Base-by-base conservation (phyloP, 1,139 yeast genomes). In the Suhomyces kunorum region DNA sequence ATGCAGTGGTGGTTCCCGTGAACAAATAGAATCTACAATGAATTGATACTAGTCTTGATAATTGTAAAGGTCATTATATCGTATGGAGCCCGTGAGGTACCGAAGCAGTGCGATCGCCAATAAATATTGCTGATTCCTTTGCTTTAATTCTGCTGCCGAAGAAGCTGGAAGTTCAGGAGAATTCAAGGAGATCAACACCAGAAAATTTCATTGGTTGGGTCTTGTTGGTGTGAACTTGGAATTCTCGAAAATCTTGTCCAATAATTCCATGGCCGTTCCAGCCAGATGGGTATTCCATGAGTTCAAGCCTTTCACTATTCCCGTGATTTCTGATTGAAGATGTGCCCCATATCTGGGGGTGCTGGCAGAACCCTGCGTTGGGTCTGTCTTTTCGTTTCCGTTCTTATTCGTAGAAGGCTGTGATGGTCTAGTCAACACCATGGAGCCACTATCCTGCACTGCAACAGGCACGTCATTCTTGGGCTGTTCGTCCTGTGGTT, bases 1-100 rank as follows among this genome's bases (percentile, higher is more conserved):
- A 50, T 38, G 52, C 53, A 3, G 50, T 49, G 1, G 47, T 48
- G 1, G 38, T 47, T 9, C 38, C 33, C 6, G 44, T 37, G 6
- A 36, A 34, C 7, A 40, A 40, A 22, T 32, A 34, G 20, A n/a
- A 17, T 9, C 20, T 13, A 32, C 16, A 16, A 15, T 32, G 3
- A 20, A 20, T n/a, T n/a, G n/a, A n/a, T n/a, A n/a, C n/a, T n/a
- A n/a, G n/a, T n/a, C n/a, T n/a, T n/a, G n/a, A n/a, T n/a, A n/a
- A n/a, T n/a, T n/a, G n/a, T n/a, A n/a, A n/a, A n/a, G n/a, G n/a
- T n/a, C n/a, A n/a, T n/a, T n/a, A n/a, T n/a, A n/a, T n/a, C n/a
- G n/a, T n/a, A n/a, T n/a, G n/a, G n/a, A n/a, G n/a, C n/a, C n/a
- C n/a, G n/a, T n/a, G n/a, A n/a, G n/a, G n/a, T n/a, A n/a, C n/a